Base-by-base conservation (phyloP, 2,329 filamentous ascomycete species). In the Aspergillus hortae region DNA sequence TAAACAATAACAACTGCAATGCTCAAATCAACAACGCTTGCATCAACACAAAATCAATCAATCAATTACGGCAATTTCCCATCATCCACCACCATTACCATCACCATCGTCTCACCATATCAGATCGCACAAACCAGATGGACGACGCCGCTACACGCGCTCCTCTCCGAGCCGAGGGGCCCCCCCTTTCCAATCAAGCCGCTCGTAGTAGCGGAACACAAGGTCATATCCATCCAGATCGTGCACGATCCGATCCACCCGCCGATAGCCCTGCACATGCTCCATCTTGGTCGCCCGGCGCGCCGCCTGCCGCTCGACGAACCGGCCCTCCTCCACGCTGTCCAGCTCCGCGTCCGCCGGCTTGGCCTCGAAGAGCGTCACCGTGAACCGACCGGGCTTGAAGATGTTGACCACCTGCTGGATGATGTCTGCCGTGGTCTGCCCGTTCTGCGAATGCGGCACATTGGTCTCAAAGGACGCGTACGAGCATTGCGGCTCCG, bases 391-490 rank as follows among this genome's bases (percentile, higher is more conserved):
- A n/a, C 92, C 92, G 0, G 94, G 94, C 69, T 91, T 90, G 83
- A 99, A 99, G 67, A 99, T 99, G 58, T 84, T 81, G 42, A 97
- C 91, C 1, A 97, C 94, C 60, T 96, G 90, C 71, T 96, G 86
- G 56, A 99, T 88, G 54, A 97, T 87, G 58, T 96, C 92, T 23
- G 86, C 85, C 0, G 92, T 96, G 68, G 92, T 88, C 56, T 92
- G 88, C 14, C 92, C 92, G 51, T 84, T 90, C 75, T 96, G 90
- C 4, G 85, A 86, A 23, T 90, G 88, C 1, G 94, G 94, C 4
- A 99, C 92, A 63, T 97, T 99, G 60, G 94, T 97, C 79, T 99
- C 94, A 68, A 99, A 99, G 2, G 91, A 96, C 33, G 94, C 94
- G 70, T 95, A 99, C 4, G 92, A 96, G 78, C 92, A 99, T 65